Conservation (phyloP, 345 rosid genomes). For the Eucalyptus sp. region DNA sequence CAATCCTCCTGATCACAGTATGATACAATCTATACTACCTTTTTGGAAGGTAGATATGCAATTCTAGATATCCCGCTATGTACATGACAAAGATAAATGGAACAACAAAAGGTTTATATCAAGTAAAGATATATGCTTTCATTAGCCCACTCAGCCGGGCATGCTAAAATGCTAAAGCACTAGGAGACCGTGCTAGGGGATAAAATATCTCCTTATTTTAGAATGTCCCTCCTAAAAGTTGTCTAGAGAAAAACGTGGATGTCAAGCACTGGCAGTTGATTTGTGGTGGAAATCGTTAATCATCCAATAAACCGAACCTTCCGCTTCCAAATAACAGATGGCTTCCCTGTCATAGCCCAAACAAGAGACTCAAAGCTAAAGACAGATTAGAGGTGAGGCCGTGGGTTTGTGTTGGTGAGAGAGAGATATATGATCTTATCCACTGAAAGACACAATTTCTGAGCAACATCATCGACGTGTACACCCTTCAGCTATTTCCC, state of each 20-base stretch:
- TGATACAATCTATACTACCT: background rate
- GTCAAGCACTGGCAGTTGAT: slow-evolving; percentile 46
- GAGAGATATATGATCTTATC: background rate
- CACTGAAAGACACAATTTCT: slow-evolving; percentile 28
- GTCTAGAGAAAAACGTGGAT: background rate
- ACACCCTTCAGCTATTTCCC: slow-evolving; percentile 47
- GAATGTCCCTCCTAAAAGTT: background rate
- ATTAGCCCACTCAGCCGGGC: background rate
- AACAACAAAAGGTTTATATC: background rate
- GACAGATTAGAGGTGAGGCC: background rate
- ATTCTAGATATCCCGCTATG: background rate
- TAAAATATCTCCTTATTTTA: background rate
- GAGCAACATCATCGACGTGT: slow-evolving; percentile 38
- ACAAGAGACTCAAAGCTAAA: background rate
- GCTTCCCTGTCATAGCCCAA: slow-evolving; percentile 26
- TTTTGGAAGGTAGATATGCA: background rate
- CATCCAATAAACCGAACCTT: slow-evolving; percentile 51
- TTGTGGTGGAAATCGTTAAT: slow-evolving; percentile 54
- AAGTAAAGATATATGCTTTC: background rate
- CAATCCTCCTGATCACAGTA: background rate
- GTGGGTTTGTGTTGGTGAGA: background rate
- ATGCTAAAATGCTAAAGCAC: background rate
- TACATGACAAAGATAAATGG: background rate
- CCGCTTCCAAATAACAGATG: slow-evolving; percentile 31
- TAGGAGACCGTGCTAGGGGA: background rate